Percentiles rank a stretch among this genome's conserved stretches.
Conservation (phyloP, 208 protist species). For the Trypanosoma melophagium region DNA sequence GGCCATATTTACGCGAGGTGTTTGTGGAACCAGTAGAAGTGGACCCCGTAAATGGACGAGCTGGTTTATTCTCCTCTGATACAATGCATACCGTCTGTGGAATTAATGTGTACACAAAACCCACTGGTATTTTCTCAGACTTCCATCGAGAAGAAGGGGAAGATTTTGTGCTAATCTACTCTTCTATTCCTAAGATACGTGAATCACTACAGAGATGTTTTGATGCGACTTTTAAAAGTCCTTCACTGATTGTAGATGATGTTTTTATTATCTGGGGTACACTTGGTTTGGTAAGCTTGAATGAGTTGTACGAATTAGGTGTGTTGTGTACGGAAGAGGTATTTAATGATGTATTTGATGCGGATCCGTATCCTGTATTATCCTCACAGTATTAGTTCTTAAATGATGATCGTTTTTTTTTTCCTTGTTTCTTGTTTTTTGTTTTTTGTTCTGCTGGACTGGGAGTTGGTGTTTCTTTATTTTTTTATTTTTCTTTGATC, state of each 20-base stretch:
- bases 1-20: slow-evolving; percentile 2
- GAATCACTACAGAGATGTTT: slow-evolving; percentile 4
- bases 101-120: slow-evolving; percentile 16
- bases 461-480: no score
- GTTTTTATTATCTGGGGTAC: slow-evolving; percentile 24
- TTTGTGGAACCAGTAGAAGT: slow-evolving; percentile 5
- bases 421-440: no score
- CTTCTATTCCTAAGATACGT: slow-evolving; percentile 13
- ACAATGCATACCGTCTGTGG: slow-evolving; percentile 7
- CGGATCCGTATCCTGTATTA: no score
- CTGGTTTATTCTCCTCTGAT: neutral
- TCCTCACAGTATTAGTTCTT: no score
- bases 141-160: neutral
- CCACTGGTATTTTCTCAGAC: slow-evolving; percentile 20
- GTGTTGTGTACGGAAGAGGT: no score
- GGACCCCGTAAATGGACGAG: neutral
- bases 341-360: no score
- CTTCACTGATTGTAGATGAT: slow-evolving; percentile 24
- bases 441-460: no score
- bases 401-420: no score
- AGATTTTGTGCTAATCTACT: slow-evolving; percentile 16
- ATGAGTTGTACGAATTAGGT: slow-evolving; percentile 12
- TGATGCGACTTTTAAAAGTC: neutral
- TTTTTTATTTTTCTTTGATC: no score
- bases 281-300: slow-evolving; percentile 21